phyloP scores from a whole-genome alignment of 192 early-diverging fungal species.

The Phlyctochytrium arcticum region DNA sequence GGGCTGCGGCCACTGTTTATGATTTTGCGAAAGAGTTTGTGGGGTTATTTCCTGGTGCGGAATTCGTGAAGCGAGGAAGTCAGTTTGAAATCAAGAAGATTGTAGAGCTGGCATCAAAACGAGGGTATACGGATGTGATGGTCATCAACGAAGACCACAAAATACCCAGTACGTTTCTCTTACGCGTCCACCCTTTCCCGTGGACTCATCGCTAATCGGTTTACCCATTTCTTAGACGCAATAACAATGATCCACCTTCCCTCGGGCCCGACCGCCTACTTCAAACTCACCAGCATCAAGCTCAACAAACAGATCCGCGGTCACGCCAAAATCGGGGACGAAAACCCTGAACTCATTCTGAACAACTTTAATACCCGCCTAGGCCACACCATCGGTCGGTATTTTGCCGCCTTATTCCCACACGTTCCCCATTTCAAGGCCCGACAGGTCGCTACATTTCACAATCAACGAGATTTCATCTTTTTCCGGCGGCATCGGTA shows the following conservation, averaged over 20 bases:
- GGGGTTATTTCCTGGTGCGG: slow-evolving; percentile 84
- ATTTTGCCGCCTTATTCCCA: slow-evolving; percentile 96
- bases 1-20: slow-evolving; percentile 50
- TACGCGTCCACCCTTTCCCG: too few species aligned
- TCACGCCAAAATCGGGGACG: slow-evolving; percentile 71
- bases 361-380: slow-evolving; percentile 97
- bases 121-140: slow-evolving; percentile 90
- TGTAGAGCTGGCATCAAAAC: slow-evolving; percentile 80
- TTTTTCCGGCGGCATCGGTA: slow-evolving; percentile 95
- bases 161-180: slow-evolving; percentile 64
- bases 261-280: slow-evolving; percentile 94
- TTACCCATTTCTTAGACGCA: slow-evolving; percentile 50
- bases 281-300: slow-evolving; percentile 80
- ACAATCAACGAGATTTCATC: slow-evolving; percentile 99
- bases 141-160: slow-evolving; percentile 94
- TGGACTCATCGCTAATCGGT: not conserved
- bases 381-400: slow-evolving; percentile 92
- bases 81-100: slow-evolving; percentile 89
- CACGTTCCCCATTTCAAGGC: slow-evolving; percentile 95
- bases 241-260: slow-evolving; percentile 93
- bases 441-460: slow-evolving; percentile 90
- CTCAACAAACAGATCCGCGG: slow-evolving; percentile 73
- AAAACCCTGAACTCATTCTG: slow-evolving; percentile 93
- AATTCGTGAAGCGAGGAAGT: slow-evolving; percentile 81
- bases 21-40: slow-evolving; percentile 88